Evolutionary conservation across 2,329 filamentous ascomycete genomes (phyloP), one percentile per base, ranked within the genome.

Genomic region (Aspergillus terreus): DNA sequence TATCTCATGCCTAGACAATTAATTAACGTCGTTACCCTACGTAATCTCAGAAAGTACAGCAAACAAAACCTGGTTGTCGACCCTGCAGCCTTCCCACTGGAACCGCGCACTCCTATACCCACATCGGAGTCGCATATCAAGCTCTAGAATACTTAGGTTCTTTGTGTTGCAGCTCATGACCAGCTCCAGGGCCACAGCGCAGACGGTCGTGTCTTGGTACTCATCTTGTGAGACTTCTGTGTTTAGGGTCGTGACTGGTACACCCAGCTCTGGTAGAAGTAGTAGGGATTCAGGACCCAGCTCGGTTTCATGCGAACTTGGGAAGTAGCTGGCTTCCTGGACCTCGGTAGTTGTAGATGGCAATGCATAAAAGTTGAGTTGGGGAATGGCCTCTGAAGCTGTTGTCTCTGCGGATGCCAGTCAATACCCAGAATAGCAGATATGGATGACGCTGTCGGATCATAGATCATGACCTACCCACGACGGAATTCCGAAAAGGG

Each of bases 71-170:
- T n/a, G 35, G n/a, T 47, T 47, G 19, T 40, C 43, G 41, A 50
- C 47, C 42, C 47, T 45, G 43, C 47, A 50, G 43, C 47, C 47
- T 41, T 50, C 47, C 42, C 41, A 40, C 19, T 44, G 47, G 12
- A 45, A 50, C n/a, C 19, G 41, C 6, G 47, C 47, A 6, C 33
- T 36, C n/a, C 42, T 36, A 50, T 50, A 50, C 3, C 47, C 47
- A 3, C 33, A 45, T n/a, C 47, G 42, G 14, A 50, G 47, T 17
- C 43, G 41, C 30, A 30, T 30, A 21, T 50, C 47, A 17, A 50
- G 33, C 33, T 50, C 25, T 25, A 7, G 6, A 9, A 50, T 50
- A 7, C 47, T 46, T 19, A 50, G 42, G 11, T 40, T 30, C 14
- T 46, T 50, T 21, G 14, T 44, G 27, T 50, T 46, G 14, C 32